Percentiles rank a stretch among this genome's conserved stretches.
Conservation (phyloP, 345 rosid genomes). For the Pistacia vera region DNA sequence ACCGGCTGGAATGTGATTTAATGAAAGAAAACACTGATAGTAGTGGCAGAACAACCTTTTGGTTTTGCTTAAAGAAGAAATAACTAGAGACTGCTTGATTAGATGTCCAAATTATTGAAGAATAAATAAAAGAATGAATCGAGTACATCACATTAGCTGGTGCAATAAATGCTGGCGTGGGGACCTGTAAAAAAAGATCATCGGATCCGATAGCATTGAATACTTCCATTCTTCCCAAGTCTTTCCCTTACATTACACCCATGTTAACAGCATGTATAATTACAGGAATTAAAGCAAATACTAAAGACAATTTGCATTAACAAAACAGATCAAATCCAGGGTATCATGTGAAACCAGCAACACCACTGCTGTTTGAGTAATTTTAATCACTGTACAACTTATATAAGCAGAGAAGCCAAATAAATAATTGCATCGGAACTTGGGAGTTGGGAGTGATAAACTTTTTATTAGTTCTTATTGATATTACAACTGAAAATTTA, state of each 20-base stretch:
- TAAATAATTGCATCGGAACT: not conserved
- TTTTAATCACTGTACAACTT: too few relatives aligned
- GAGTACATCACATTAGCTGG: not conserved
- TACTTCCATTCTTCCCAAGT: slow-evolving; percentile 1
- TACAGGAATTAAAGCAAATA: too few relatives aligned
- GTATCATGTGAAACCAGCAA: too few relatives aligned
- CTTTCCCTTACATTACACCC: not conserved
- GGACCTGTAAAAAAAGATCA: not conserved
- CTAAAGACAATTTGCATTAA: not conserved
- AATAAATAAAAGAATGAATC: not conserved
- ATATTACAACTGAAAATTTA: not conserved
- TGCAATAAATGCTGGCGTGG: slow-evolving; percentile 1
- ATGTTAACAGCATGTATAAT: too few relatives aligned
- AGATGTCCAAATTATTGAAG: not conserved
- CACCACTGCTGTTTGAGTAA: too few relatives aligned
- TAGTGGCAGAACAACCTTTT: too few relatives aligned
- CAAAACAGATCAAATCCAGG: too few relatives aligned
- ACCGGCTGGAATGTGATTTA: too few relatives aligned
- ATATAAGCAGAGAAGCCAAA: too few relatives aligned
- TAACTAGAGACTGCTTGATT: too few relatives aligned
- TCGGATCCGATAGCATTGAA: not conserved
- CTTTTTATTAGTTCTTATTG: not conserved
- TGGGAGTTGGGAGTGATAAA: not conserved
- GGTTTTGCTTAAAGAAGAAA: too few relatives aligned
- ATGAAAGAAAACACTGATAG: too few relatives aligned